phyloP scores from a whole-genome alignment of 2,329 filamentous ascomycete species.

The Periconia digitata region DNA sequence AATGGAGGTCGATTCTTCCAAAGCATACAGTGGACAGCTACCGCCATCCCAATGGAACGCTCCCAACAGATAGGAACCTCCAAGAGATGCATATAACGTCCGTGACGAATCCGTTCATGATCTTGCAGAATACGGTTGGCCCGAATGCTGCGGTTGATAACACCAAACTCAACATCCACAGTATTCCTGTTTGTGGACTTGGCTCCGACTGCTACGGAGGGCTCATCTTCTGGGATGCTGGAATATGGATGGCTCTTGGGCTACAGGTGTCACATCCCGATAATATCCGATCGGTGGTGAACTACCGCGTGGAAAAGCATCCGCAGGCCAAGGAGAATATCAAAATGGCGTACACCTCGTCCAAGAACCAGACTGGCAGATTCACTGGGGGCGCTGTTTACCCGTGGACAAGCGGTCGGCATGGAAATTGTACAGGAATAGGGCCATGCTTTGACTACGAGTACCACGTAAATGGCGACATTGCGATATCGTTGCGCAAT shows the following conservation, averaged over 20 bases:
- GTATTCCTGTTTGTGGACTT: conserved; percentile 68
- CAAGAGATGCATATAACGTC: conserved; percentile 59
- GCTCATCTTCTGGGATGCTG: conserved; percentile 66
- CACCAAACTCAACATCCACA: conserved; percentile 59
- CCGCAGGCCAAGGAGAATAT: conserved; percentile 63
- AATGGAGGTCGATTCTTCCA: conserved; percentile 65
- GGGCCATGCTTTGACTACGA: conserved; percentile 69
- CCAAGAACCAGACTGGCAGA: conserved; percentile 59
- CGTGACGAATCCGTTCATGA: conserved; percentile 58
- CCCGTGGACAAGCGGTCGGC: conserved; percentile 68
- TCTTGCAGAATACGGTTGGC: conserved; percentile 59
- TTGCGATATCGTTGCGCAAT: conserved; percentile 63
- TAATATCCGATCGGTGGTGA: conserved; percentile 63
- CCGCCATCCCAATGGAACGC: conserved; percentile 55
- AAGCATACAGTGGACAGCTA: conserved; percentile 66
- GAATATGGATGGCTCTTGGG: conserved; percentile 70
- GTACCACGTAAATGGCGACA: conserved; percentile 72
- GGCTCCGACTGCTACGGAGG: conserved; percentile 69
- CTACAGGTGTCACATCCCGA: conserved; percentile 65
- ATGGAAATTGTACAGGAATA: conserved; percentile 67
- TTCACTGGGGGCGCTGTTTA: conserved; percentile 65
- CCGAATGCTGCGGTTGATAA: conserved; percentile 56
- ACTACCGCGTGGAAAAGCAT: conserved; percentile 63
- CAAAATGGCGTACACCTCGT: conserved; percentile 56
- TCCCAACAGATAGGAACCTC: conserved; percentile 60